Evolutionary conservation across 1,139 yeast genomes (phyloP), one percentile per base, ranked within the genome.

Genomic region (Diutina rugosa): DNA sequence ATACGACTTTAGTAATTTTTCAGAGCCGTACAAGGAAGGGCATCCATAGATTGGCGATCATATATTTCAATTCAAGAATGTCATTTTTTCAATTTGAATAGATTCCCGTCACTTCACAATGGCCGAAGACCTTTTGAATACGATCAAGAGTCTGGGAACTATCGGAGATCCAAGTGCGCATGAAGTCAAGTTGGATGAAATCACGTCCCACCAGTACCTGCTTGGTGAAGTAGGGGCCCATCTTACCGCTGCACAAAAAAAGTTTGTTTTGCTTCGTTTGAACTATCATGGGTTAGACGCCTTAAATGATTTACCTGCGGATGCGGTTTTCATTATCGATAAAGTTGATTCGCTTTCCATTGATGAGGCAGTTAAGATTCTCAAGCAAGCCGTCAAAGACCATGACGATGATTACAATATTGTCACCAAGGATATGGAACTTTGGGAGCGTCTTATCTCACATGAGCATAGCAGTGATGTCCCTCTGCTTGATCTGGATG

Each of bases 271-370:
- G 26, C 32, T 30, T 30, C 44, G 53, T 26, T 49, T 49, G 35
- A 32, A 32, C 28, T 16, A 32, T 18, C 28, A n/a, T 67, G 46
- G 67, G 68, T 38, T 54, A 12, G 12, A 45, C 4, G 26, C 30
- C n/a, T 14, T 46, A 1, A 45, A 26, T n/a, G 45, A 54, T 44
- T n/a, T 54, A 6, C 55, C 55, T 6, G 26, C 38, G 3, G 55
- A 30, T 10, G 49, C 55, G 8, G 51, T 21, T 4, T 54, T 28
- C 26, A 29, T 54, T 28, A 16, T 54, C n/a, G 55, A 45, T 9
- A 54, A 54, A 49, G 14, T 54, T 21, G 44, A 30, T 35, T 12
- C n/a, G 4, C n/a, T 54, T 28, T 9, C 18, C 21, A 9, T 29
- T 16, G 51, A 30, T 12, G 44, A 45, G 12, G 45, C 51, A 7